Conservation (phyloP, 2,329 filamentous ascomycete genomes). For the Tolypocladium capitatum region DNA sequence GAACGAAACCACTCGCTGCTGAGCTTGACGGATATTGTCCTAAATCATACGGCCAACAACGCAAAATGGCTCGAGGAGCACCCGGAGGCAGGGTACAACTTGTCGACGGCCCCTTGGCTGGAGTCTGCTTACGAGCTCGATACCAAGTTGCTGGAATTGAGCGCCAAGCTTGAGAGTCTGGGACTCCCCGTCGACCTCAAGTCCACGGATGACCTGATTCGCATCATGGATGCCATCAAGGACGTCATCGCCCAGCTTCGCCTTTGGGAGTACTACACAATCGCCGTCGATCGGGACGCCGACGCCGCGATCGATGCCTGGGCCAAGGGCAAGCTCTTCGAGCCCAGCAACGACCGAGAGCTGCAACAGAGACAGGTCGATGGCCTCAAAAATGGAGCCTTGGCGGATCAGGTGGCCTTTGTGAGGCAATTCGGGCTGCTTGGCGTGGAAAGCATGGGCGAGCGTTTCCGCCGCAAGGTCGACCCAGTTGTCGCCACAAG, state of each 20-base stretch:
- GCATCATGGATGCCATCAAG: conserved; percentile 76
- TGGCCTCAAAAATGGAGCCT: conserved; percentile 29
- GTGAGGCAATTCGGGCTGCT: conserved; percentile 55
- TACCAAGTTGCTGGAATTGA: conserved; percentile 57
- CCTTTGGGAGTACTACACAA: conserved; percentile 87
- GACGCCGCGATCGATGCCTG: conserved; percentile 60
- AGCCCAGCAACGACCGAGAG: conserved; percentile 30
- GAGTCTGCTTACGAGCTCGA: conserved; percentile 51
- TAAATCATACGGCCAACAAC: conserved; percentile 96
- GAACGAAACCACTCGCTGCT: conserved; percentile 75
- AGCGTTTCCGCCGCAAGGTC: conserved; percentile 60
- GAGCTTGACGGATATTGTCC: conserved; percentile 88
- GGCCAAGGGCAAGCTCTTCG: conserved; percentile 44
- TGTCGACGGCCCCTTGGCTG: conserved; percentile 73
- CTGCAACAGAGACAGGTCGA: conserved; percentile 26
- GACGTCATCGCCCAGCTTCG: conserved; percentile 65
- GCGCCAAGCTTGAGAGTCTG: conserved; percentile 54
- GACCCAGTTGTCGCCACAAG: conserved; percentile 59
- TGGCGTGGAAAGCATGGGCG: conserved; percentile 62
- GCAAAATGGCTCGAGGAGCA: conserved; percentile 89
- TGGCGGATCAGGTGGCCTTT: conserved; percentile 45
- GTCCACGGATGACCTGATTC: conserved; percentile 56
- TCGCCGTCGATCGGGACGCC: conserved; percentile 63
- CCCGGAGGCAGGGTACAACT: conserved; percentile 89
- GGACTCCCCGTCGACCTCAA: conserved; percentile 66